phyloP scores from a whole-genome alignment of 345 rosid species.

The Arabis alpina region DNA sequence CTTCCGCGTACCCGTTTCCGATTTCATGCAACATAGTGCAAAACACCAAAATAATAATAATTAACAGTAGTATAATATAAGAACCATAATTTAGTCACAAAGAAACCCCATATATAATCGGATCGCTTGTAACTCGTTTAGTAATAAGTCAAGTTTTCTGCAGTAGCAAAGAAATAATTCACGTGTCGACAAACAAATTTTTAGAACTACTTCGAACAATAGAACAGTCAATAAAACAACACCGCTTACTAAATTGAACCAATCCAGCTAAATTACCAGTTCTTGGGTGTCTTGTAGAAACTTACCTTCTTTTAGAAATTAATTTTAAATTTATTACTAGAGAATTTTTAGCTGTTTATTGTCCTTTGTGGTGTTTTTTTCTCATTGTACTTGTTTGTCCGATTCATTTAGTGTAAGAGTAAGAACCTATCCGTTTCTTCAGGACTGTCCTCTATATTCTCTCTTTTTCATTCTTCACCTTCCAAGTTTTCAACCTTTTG shows the following conservation, averaged over 20 bases:
- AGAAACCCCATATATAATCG: too few relatives aligned
- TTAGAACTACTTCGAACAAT: conserved; percentile 6
- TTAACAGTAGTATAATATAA: too few relatives aligned
- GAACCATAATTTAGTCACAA: too few relatives aligned
- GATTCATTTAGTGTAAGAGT: conserved; percentile 31
- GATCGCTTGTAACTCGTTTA: background rate
- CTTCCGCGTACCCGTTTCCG: too few relatives aligned
- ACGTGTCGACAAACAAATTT: background rate
- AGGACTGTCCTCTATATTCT: conserved; percentile 37
- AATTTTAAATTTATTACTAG: background rate
- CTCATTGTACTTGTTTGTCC: conserved; percentile 44
- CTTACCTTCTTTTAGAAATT: conserved; percentile 21
- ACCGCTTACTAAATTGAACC: conserved; percentile 27
- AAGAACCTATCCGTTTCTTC: conserved; percentile 37
- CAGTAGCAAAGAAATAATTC: background rate
- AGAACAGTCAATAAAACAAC: conserved; percentile 9
- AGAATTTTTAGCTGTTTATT: conserved; percentile 1
- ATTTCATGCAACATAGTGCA: too few relatives aligned
- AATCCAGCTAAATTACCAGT: conserved; percentile 22
- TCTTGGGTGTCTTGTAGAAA: conserved; percentile 35
- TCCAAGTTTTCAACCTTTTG: conserved; percentile 28
- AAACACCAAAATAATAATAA: too few relatives aligned
- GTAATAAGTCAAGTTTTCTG: background rate
- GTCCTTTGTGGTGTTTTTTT: conserved; percentile 36
- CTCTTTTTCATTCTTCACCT: conserved; percentile 24